These are phyloP conservation scores for Penicillium riverlandense DNA, from an alignment of 495 filamentous ascomycete species.

Conservation along the genomic window DNA sequence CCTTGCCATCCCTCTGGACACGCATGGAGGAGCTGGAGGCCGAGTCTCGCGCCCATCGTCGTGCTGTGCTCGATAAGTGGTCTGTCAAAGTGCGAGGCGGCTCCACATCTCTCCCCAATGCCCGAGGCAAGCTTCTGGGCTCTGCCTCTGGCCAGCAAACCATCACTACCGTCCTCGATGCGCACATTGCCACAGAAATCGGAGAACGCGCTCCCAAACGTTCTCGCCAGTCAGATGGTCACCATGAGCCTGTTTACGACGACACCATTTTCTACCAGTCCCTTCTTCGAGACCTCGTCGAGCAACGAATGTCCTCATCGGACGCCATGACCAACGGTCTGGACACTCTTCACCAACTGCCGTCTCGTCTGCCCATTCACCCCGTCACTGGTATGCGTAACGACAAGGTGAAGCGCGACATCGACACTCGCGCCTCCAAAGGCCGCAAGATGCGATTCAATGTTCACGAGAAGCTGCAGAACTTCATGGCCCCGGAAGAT, in stretches of 20 bases:
- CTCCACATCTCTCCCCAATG: constrained; percentile 25
- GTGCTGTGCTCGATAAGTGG: constrained; percentile 40
- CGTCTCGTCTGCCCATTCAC: constrained; percentile 29
- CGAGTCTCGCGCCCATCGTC: constrained; percentile 34
- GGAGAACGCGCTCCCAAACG: constrained; percentile 61
- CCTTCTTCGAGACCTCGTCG: constrained; percentile 84
- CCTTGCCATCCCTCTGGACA: constrained; percentile 58
- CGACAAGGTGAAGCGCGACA: constrained; percentile 70
- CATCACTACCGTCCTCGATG: constrained; percentile 64
- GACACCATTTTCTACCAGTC: constrained; percentile 91
- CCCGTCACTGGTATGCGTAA: constrained; percentile 62
- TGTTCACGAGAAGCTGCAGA: constrained; percentile 93
- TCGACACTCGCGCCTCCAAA: constrained; percentile 93
- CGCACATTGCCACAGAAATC: constrained; percentile 59
- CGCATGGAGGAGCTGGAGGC: constrained; percentile 62
- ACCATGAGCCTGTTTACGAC: constrained; percentile 60
- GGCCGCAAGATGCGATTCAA: constrained; percentile 88
- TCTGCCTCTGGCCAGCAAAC: constrained; percentile 43
- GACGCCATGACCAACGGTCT: constrained; percentile 39
- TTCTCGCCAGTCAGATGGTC: constrained; percentile 13
- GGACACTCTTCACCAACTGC: constrained; percentile 31
- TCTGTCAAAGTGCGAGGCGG: constrained; percentile 46
- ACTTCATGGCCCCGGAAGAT: constrained; percentile 95
- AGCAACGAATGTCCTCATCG: constrained; percentile 59
- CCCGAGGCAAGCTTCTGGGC: constrained; percentile 39